A percentile compares a stretch with the other conserved stretches of the same genome.
These are phyloP conservation scores for Picea abies DNA, from an alignment of 83 land plant genomes.

Conservation along the genomic window DNA sequence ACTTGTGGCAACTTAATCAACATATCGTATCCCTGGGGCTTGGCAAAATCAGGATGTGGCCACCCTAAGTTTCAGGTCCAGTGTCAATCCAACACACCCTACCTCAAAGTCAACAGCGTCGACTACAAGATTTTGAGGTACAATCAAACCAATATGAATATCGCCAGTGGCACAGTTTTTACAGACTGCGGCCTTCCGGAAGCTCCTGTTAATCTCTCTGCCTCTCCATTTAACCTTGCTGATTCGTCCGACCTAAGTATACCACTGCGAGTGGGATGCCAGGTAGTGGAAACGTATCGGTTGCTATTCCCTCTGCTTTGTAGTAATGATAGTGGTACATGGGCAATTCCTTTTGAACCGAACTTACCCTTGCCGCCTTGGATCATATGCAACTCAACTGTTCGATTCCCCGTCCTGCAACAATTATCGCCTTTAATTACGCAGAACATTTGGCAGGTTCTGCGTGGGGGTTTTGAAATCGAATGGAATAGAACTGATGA, in stretches of 20 bases:
- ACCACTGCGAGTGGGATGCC: neutral
- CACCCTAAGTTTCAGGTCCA: constrained; percentile 10
- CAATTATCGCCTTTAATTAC: neutral
- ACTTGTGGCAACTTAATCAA: neutral
- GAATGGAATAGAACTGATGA: neutral
- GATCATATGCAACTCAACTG: too few species aligned
- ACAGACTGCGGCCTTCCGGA: neutral
- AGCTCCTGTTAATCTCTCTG: neutral
- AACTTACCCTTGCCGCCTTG: neutral
- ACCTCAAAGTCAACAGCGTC: neutral
- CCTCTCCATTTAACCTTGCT: neutral
- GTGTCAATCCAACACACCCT: neutral
- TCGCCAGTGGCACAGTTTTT: neutral
- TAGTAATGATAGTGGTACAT: neutral
- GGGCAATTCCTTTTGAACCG: neutral
- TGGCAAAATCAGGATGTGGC: neutral
- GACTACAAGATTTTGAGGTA: neutral
- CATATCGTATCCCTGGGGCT: neutral
- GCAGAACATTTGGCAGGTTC: neutral
- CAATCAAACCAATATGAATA: neutral
- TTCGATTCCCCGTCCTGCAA: neutral
- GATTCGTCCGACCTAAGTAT: neutral
- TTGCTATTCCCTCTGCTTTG: too few species aligned
- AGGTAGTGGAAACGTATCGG: neutral
- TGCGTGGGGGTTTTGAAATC: neutral